Conservation (phyloP, 805 yeast species). For the Pichia sporocuriosa region DNA sequence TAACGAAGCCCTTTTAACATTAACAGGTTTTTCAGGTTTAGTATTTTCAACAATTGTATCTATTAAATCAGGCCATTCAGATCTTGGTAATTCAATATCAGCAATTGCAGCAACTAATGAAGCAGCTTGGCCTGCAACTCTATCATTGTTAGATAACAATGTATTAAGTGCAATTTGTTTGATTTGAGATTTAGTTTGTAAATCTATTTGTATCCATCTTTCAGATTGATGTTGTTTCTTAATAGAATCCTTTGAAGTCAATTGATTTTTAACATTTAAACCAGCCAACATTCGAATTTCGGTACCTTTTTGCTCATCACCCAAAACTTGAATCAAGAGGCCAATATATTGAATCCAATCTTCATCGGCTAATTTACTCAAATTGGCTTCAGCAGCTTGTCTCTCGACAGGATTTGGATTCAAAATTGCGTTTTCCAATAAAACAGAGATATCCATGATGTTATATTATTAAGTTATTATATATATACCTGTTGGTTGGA, state of each 20-base stretch:
- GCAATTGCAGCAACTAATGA: constrained; percentile 96
- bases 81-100: constrained; percentile 84
- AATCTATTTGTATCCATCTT: constrained; percentile 67
- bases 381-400: constrained; percentile 70
- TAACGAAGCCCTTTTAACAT: constrained; percentile 80
- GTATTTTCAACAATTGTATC: constrained; percentile 82
- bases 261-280: constrained; percentile 76
- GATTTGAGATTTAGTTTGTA: constrained; percentile 50
- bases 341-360: constrained; percentile 72
- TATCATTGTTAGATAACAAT: constrained; percentile 56
- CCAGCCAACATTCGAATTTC: constrained; percentile 94
- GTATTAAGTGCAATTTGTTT: constrained; percentile 59
- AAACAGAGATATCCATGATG: constrained; percentile 56
- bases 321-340: constrained; percentile 63
- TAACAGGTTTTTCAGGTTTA: constrained; percentile 64
- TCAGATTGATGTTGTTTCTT: constrained; percentile 53
- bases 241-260: constrained; percentile 71
- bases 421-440: constrained; percentile 75
- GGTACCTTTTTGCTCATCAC: constrained; percentile 52
- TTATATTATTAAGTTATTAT: background rate
- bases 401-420: constrained; percentile 61
- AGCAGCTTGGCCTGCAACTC: constrained; percentile 84
- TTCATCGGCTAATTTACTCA: constrained; percentile 61
- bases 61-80: constrained; percentile 85
- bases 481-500: background rate